Conservation (phyloP, 306 rosid genomes). For the Astragalus membranaceus region DNA sequence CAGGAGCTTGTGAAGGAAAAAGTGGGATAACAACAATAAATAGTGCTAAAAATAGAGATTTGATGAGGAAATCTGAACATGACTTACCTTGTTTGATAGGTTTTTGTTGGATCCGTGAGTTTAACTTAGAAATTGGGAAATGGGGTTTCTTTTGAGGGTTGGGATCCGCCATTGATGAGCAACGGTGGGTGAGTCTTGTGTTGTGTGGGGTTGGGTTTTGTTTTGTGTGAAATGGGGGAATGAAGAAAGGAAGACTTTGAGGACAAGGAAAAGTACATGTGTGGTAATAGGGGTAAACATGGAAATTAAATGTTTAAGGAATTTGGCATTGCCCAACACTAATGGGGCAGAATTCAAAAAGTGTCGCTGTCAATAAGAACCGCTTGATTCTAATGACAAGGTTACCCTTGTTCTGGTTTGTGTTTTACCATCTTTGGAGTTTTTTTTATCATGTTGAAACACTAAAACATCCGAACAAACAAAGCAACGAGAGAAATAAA, state of each 20-base stretch:
- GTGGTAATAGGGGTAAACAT: background rate
- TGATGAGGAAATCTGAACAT: slow-evolving; percentile 39
- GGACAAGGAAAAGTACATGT: slow-evolving; percentile 25
- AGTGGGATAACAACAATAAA: slow-evolving; percentile 43
- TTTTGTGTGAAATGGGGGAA: slow-evolving; percentile 15
- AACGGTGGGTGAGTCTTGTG: background rate
- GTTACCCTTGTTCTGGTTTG: background rate
- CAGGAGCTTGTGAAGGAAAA: slow-evolving; percentile 94
- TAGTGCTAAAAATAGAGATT: slow-evolving; percentile 42
- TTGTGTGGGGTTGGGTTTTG: background rate
- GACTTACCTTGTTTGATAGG: slow-evolving; percentile 47
- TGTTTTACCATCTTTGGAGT: background rate
- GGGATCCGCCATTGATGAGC: slow-evolving; percentile 51
- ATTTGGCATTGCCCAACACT: background rate
- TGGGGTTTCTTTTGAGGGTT: slow-evolving; percentile 42
- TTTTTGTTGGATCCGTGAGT: slow-evolving; percentile 30
- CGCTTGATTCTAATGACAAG: background rate
- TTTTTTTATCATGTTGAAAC: background rate
- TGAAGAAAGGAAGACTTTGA: slow-evolving; percentile 46
- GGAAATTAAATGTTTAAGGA: slow-evolving; percentile 3
- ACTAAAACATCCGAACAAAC: too few species aligned
- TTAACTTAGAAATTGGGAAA: slow-evolving; percentile 27
- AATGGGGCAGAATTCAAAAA: background rate
- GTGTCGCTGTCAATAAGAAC: slow-evolving; percentile 11
- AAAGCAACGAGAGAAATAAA: too few species aligned